Conservation (phyloP, 2,329 filamentous ascomycete species). For the Camillea tinctor region DNA sequence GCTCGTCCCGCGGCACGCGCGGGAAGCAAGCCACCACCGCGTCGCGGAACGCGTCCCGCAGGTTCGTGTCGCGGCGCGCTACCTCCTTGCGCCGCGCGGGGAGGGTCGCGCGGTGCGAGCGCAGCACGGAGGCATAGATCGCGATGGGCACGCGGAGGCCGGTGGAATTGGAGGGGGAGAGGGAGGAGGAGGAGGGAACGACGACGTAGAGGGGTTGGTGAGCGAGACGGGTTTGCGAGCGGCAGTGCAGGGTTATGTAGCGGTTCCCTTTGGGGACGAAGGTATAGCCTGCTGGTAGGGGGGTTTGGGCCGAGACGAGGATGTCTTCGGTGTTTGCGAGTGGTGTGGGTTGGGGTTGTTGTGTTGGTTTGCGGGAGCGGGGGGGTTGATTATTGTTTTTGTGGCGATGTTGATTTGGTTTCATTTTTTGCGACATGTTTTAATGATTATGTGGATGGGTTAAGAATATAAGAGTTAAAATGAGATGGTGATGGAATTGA, state of each 20-base stretch:
- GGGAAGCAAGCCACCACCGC: slow-evolving; percentile 41
- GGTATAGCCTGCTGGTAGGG: slow-evolving; percentile 39
- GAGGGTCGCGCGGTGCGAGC: slow-evolving; percentile 25
- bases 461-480: too few species aligned
- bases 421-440: too few species aligned
- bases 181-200: background rate
- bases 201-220: slow-evolving; percentile 39
- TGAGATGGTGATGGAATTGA: too few species aligned
- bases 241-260: slow-evolving; percentile 43
- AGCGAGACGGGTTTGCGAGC: slow-evolving; percentile 35
- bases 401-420: too few species aligned
- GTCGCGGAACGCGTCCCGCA: slow-evolving; percentile 32
- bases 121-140: slow-evolving; percentile 30
- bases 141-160: slow-evolving; percentile 41
- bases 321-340: slow-evolving; percentile 13
- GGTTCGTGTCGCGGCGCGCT: slow-evolving; percentile 32
- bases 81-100: slow-evolving; percentile 34
- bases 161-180: slow-evolving; percentile 16
- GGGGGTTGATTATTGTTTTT: too few species aligned
- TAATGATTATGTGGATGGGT: too few species aligned
- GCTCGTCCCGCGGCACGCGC: slow-evolving; percentile 35
- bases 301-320: slow-evolving; percentile 23
- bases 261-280: slow-evolving; percentile 43
- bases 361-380: too few species aligned
- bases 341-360: too few species aligned